Conservation (phyloP, 805 yeast genomes). For the Barnettozyma siamensis region DNA sequence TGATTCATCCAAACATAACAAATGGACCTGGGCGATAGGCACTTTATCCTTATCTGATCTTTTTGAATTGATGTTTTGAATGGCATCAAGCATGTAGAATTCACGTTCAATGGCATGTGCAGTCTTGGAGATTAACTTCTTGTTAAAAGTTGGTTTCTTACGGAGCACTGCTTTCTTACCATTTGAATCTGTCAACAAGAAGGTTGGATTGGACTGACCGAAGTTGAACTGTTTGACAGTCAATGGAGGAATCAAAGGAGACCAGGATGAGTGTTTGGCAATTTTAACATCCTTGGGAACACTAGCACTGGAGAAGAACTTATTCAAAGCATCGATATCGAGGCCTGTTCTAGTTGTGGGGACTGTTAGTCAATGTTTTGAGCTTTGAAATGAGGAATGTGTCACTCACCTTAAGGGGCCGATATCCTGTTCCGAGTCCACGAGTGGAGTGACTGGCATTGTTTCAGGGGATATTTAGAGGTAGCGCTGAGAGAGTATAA, state of each 20-base stretch:
- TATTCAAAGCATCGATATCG: conserved; percentile 22
- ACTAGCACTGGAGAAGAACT: conserved; percentile 18
- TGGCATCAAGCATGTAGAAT: conserved; percentile 42
- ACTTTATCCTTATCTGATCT: conserved; percentile 26
- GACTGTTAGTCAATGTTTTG: background rate
- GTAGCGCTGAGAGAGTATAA: too few species aligned
- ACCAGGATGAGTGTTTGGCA: conserved; percentile 19
- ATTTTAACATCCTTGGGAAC: conserved; percentile 11
- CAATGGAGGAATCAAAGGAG: conserved; percentile 26
- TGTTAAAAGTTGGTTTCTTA: conserved; percentile 49
- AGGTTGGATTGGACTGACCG: conserved; percentile 65
- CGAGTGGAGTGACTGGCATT: conserved; percentile 10
- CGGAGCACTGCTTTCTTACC: conserved; percentile 43
- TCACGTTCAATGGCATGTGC: conserved; percentile 64
- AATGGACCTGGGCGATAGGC: conserved; percentile 48
- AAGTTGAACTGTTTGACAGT: conserved; percentile 46
- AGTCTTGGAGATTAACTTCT: conserved; percentile 43
- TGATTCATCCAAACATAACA: conserved; percentile 52
- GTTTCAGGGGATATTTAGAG: background rate
- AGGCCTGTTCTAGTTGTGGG: conserved; percentile 22
- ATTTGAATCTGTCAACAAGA: conserved; percentile 37
- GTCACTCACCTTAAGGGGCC: conserved; percentile 20
- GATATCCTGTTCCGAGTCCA: conserved; percentile 23
- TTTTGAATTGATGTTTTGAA: conserved; percentile 22
- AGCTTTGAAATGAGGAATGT: background rate